Base-by-base conservation (phyloP, 1,139 yeast genomes). In the Hansenula sp. region DNA sequence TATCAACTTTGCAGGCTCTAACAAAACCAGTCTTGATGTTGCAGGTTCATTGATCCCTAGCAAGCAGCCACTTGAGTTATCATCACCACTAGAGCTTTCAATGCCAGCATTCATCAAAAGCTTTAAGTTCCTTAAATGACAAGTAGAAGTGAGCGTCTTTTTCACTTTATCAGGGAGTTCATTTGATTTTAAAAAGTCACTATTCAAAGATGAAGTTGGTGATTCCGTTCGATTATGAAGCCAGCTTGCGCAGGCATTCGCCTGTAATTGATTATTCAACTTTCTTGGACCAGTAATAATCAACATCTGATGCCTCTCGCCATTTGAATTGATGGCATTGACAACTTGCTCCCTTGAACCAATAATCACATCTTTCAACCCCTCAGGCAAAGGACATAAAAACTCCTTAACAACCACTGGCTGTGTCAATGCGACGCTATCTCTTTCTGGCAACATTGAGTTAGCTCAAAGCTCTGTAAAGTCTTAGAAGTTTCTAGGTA, bases 331-430 rank as follows among this genome's bases (percentile, higher is more conserved):
- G 46, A 59, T 38, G n/a, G 52, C 38, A 24, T 43, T 37, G 17
- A 48, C 44, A 3, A 60, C 49, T 9, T 44, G 33, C 11, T 47
- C 45, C 42, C 65, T 50, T 35, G 58, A 52, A 3, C 42, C 41
- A 11, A 67, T 51, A n/a, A 72, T 65, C 40, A 65, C 65, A 4
- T 49, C 36, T 32, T 65, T 57, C 27, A 69, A 51, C 0, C 38
- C 45, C 61, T 57, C 38, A 8, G 29, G 11, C 13, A 47, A 2
- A 1, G 78, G 77, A 41, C 63, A 67, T 36, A 74, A 51, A 38
- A 66, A 64, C 42, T 66, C 68, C 48, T 72, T 77, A 11, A 72
- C 61, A 15, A 73, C 69, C 47, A 72, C 77, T 1, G 79, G 78
- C 51, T 70, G 75, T 3, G 74, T 66, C 21, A 71, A 60, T 3